These are phyloP conservation scores for Phaffia tasmanica DNA, from an alignment of 768 basidiomycete genomes.

Conservation along the genomic window DNA sequence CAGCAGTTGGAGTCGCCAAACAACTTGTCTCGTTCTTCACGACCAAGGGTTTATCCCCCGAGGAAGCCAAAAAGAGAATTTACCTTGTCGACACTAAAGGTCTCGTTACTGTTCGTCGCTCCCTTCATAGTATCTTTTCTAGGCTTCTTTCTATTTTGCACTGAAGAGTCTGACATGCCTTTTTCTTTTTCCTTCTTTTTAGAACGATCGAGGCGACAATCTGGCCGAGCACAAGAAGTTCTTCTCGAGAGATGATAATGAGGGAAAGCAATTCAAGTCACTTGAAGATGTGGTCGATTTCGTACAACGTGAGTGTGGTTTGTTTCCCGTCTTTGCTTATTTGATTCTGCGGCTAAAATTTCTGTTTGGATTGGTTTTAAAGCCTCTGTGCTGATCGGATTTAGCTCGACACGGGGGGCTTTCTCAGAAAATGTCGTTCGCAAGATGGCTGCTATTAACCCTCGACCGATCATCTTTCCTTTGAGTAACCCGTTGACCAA, in stretches of 20 bases:
- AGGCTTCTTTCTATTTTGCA: background rate
- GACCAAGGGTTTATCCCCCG: slow-evolving; percentile 58
- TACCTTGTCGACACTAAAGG: slow-evolving; percentile 65
- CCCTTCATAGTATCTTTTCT: background rate
- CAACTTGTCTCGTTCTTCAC: slow-evolving; percentile 81
- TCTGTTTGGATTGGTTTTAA: background rate
- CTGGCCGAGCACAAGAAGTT: slow-evolving; percentile 76
- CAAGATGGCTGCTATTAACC: slow-evolving; percentile 66
- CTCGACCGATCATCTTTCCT: slow-evolving; percentile 73
- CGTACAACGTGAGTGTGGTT: slow-evolving; percentile 14
- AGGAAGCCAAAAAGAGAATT: slow-evolving; percentile 65
- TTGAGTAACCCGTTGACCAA: slow-evolving; percentile 64
- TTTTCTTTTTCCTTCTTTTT: background rate
- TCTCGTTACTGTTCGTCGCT: slow-evolving; percentile 15
- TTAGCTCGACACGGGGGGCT: slow-evolving; percentile 73
- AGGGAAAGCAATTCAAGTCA: slow-evolving; percentile 60
- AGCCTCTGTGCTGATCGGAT: slow-evolving; percentile 72
- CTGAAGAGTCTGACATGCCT: background rate
- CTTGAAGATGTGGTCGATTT: slow-evolving; percentile 61
- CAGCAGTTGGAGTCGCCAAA: slow-evolving; percentile 82
- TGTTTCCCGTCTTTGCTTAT: background rate
- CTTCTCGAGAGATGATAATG: slow-evolving; percentile 73
- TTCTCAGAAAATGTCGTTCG: slow-evolving; percentile 62
- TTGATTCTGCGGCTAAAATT: background rate
- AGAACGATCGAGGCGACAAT: slow-evolving; percentile 56